Evolutionary conservation across 331 rosid genomes (phyloP).

Genomic region (Rosa hybrid): DNA sequence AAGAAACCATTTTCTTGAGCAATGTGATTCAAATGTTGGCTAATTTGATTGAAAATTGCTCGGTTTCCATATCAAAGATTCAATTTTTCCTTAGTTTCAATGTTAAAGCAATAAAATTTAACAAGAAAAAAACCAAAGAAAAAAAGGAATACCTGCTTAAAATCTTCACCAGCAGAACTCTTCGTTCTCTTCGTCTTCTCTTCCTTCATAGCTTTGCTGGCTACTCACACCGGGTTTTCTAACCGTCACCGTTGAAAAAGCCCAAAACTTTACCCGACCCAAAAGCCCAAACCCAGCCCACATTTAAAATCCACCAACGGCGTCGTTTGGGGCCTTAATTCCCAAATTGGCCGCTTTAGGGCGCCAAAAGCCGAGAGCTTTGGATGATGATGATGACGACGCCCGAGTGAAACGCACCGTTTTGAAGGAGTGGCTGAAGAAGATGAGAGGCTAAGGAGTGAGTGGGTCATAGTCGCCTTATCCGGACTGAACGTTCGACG

Average conservation of each 20-base stretch:
- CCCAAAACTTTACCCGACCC: slow-evolving; percentile 1
- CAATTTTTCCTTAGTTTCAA: background rate
- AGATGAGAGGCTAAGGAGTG: slow-evolving; percentile 23
- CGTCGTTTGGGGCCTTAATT: background rate
- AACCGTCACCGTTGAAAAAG: background rate
- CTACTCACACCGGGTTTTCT: background rate
- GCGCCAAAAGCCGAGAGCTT: background rate
- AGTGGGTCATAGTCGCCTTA: slow-evolving; percentile 58
- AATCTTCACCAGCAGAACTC: background rate
- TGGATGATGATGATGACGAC: background rate
- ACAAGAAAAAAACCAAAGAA: background rate
- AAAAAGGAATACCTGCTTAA: background rate
- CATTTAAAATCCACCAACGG: background rate
- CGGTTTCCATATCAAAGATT: background rate
- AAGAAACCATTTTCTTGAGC: background rate
- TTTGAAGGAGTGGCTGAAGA: background rate
- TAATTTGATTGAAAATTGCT: background rate
- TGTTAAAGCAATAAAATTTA: background rate
- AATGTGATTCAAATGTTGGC: background rate
- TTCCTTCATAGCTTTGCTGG: background rate
- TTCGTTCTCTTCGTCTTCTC: background rate
- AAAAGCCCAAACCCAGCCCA: slow-evolving; percentile 1
- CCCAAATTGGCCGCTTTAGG: background rate
- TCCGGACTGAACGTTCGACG: slow-evolving; percentile 40
- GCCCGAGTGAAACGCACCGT: background rate